Percentiles rank a stretch among this genome's conserved stretches.
Evolutionary conservation across 2,329 filamentous ascomycete genomes (phyloP).

Genomic region (Aspergillus clavatus): DNA sequence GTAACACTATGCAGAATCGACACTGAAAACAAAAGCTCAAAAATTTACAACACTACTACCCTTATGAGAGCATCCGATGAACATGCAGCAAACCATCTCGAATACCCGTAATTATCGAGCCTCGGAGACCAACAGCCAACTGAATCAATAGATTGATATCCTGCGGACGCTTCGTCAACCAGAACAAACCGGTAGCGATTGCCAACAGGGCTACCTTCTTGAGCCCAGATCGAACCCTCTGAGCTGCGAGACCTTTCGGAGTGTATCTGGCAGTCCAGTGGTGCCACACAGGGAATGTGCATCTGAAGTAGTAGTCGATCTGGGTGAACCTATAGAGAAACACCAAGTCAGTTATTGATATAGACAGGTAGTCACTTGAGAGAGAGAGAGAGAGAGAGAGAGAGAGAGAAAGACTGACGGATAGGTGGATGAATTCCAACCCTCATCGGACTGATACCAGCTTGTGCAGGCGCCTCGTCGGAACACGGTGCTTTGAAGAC

Average conservation of each 20-base stretch:
- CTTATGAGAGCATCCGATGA: constrained; percentile 1
- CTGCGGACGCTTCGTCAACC: constrained; percentile 5
- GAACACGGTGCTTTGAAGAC: constrained; percentile 46
- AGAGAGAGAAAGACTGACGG: constrained; percentile 37
- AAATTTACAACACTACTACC: too few species aligned
- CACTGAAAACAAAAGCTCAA: too few species aligned
- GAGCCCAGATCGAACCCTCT: constrained; percentile 15
- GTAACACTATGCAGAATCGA: too few species aligned
- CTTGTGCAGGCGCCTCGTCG: constrained; percentile 43
- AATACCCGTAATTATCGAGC: constrained; percentile 9
- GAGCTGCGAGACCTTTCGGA: constrained; percentile 40
- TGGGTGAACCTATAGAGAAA: constrained; percentile 44
- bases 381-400: too few species aligned
- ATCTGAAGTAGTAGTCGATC: constrained; percentile 47
- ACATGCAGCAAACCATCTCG: neutral
- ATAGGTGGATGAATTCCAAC: constrained; percentile 50
- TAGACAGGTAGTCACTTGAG: neutral
- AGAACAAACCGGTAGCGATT: constrained; percentile 15
- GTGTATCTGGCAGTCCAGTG: constrained; percentile 53
- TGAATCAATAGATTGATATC: constrained; percentile 6
- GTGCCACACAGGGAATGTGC: constrained; percentile 50
- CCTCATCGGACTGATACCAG: constrained; percentile 47
- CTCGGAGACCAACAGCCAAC: constrained; percentile 9
- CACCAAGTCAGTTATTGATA: neutral
- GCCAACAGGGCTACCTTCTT: constrained; percentile 17